Conservation (phyloP, 2,329 filamentous ascomycete genomes). For the Nemania serpens region DNA sequence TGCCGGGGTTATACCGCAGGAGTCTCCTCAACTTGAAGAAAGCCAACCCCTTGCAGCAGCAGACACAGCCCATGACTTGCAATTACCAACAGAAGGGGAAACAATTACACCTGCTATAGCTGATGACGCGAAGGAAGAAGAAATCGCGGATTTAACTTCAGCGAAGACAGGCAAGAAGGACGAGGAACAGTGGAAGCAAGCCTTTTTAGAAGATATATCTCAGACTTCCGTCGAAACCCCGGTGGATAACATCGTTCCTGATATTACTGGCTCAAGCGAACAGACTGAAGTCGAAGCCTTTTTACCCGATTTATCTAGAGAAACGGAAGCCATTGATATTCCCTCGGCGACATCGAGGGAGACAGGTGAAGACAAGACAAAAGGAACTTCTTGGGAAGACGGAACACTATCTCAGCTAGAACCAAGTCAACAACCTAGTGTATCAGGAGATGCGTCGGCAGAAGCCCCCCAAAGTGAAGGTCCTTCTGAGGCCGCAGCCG, state of each 20-base stretch:
- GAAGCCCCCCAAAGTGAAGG: constrained; percentile 25
- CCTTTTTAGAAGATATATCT: constrained; percentile 7
- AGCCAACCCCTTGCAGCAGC: constrained; percentile 12
- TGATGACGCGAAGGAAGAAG: constrained; percentile 3
- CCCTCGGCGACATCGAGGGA: constrained; percentile 40
- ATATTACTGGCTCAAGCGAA: neutral
- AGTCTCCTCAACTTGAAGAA: constrained; percentile 17
- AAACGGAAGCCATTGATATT: constrained; percentile 19
- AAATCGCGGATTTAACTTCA: constrained; percentile 12
- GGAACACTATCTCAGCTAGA: neutral
- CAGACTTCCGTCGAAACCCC: constrained; percentile 11
- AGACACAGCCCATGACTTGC: too few relatives aligned
- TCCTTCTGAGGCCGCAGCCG: constrained; percentile 9
- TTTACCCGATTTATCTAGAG: neutral
- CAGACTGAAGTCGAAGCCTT: neutral
- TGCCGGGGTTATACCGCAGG: constrained; percentile 8
- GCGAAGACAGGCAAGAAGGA: constrained; percentile 34
- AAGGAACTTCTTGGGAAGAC: constrained; percentile 13
- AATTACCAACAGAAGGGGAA: neutral
- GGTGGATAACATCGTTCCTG: neutral
- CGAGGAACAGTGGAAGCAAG: constrained; percentile 20
- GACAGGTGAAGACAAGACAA: constrained; percentile 25
- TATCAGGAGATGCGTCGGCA: neutral
- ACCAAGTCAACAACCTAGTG: constrained; percentile 3
- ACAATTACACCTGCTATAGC: neutral